Percentiles rank a stretch among this genome's conserved stretches.
Conservation (phyloP, 139 green algal genomes). For the Mesostigma viride region DNA sequence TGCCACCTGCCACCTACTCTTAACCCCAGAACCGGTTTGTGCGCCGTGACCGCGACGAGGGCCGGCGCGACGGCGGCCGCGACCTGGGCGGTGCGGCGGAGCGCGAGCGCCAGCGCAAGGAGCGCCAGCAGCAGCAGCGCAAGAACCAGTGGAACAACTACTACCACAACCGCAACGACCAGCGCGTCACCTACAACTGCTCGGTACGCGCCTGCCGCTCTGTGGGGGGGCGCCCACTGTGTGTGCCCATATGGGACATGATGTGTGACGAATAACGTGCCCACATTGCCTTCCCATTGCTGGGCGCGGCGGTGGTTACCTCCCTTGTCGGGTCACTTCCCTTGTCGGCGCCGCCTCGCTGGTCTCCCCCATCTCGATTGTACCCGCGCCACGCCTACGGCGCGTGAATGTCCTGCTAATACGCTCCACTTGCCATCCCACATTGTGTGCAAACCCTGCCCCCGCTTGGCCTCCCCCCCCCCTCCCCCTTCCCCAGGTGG, state of each 20-base stretch:
- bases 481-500: slow-evolving; percentile 47
- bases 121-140: slow-evolving; percentile 43
- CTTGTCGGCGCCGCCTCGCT: too few species aligned
- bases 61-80: slow-evolving; percentile 19
- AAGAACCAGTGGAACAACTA: slow-evolving; percentile 34
- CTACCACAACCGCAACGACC: slow-evolving; percentile 40
- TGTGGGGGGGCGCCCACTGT: background rate
- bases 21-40: slow-evolving; percentile 37
- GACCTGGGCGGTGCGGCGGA: slow-evolving; percentile 35
- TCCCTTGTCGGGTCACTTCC: too few species aligned
- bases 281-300: too few species aligned
- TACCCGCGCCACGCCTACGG: too few species aligned
- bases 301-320: too few species aligned
- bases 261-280: too few species aligned
- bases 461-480: slow-evolving; percentile 4
- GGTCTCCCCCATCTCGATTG: too few species aligned
- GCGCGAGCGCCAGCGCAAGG: slow-evolving; percentile 38
- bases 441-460: background rate
- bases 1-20: too few species aligned
- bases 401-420: background rate
- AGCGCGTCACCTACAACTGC: slow-evolving; percentile 29
- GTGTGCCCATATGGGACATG: too few species aligned
- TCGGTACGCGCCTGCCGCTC: background rate
- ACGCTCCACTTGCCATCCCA: background rate
- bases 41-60: slow-evolving; percentile 26